Conservation (phyloP, 2,329 filamentous ascomycete species). For the Trichoderma atrobrunneum region DNA sequence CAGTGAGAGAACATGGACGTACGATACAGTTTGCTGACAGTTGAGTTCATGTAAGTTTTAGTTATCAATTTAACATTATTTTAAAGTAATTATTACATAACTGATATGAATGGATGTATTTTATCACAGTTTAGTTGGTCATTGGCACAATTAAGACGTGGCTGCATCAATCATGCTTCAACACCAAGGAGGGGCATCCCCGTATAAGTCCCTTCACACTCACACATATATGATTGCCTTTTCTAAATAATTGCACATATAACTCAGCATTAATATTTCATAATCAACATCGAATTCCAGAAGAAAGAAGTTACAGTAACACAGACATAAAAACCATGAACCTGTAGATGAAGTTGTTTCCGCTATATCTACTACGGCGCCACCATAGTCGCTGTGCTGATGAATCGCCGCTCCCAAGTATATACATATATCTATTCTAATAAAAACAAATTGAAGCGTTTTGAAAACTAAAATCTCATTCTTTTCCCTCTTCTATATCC, state of each 20-base stretch:
- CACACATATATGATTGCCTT: not conserved
- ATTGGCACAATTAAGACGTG: fast-evolving
- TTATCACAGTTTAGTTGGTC: not conserved
- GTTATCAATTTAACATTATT: not conserved
- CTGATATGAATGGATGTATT: not conserved
- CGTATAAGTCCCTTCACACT: not conserved
- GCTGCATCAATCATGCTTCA: not conserved
- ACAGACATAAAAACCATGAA: not conserved
- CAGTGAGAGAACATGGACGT: too few relatives aligned
- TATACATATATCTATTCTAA: not conserved
- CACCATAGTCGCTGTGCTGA: not conserved
- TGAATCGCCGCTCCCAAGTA: not conserved
- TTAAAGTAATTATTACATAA: not conserved
- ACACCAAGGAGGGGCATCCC: not conserved
- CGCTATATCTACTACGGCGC: not conserved
- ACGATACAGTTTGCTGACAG: not conserved
- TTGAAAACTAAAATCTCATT: not conserved
- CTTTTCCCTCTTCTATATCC: not conserved
- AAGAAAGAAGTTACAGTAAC: not conserved
- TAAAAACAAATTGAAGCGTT: not conserved
- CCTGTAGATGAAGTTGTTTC: not conserved
- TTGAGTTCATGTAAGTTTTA: not conserved
- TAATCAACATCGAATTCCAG: too few relatives aligned
- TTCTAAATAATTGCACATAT: not conserved
- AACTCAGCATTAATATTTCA: not conserved